Evolutionary conservation across 108 stramenopile species (phyloP).

Genomic region (Cylindrotheca fusiformis): DNA sequence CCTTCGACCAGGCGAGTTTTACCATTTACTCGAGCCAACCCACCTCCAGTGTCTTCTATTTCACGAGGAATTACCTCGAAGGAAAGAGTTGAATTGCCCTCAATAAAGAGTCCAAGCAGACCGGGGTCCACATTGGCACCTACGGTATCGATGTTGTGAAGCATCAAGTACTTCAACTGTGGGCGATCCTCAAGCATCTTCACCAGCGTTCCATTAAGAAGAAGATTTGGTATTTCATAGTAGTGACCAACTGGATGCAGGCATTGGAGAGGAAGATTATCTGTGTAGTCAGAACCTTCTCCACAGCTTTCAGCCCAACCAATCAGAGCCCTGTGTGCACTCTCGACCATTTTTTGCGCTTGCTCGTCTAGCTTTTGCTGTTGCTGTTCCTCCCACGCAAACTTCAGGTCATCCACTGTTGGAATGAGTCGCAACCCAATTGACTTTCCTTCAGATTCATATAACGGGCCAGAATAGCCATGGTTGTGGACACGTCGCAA

Average conservation of each 20-base stretch:
- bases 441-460: slow-evolving; percentile 43
- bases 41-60: slow-evolving; percentile 61
- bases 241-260: slow-evolving; percentile 62
- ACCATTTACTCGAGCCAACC: slow-evolving; percentile 49
- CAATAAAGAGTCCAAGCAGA: slow-evolving; percentile 47
- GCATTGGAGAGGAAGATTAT: slow-evolving; percentile 51
- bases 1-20: slow-evolving; percentile 53
- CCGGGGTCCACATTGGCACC: slow-evolving; percentile 57
- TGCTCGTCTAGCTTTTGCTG: slow-evolving; percentile 58
- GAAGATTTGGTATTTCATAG: slow-evolving; percentile 56
- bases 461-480: slow-evolving; percentile 33
- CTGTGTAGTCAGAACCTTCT: slow-evolving; percentile 53
- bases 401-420: slow-evolving; percentile 44
- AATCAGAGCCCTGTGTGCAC: slow-evolving; percentile 39
- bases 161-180: slow-evolving; percentile 56
- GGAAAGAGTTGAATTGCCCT: slow-evolving; percentile 29
- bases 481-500: slow-evolving; percentile 31
- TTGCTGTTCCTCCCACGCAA: slow-evolving; percentile 49
- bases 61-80: slow-evolving; percentile 62
- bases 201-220: slow-evolving; percentile 51
- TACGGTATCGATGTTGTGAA: slow-evolving; percentile 67
- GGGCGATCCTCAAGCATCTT: slow-evolving; percentile 47
- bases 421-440: slow-evolving; percentile 62
- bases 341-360: slow-evolving; percentile 51
- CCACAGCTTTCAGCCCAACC: slow-evolving; percentile 47